These are phyloP conservation scores for Trebouxia gelatinosa DNA, from an alignment of 163 green algal genomes.

Conservation along the genomic window DNA sequence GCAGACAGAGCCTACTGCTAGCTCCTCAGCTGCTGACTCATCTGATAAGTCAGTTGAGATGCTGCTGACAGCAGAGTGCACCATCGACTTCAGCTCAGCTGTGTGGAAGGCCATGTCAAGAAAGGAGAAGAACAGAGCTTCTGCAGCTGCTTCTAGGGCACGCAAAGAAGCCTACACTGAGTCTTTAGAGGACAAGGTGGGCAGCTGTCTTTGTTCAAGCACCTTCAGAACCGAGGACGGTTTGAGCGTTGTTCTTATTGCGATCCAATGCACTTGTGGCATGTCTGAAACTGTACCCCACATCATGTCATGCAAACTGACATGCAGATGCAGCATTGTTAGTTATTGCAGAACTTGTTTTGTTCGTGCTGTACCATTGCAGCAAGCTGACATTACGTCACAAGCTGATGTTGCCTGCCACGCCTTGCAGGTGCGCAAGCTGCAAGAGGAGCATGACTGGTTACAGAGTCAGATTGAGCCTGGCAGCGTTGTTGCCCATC, in stretches of 20 bases:
- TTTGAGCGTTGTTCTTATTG: background rate
- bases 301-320: background rate
- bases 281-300: background rate
- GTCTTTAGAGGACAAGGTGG: constrained; percentile 32
- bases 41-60: no score
- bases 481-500: background rate
- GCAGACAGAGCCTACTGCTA: no score
- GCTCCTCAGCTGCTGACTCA: no score
- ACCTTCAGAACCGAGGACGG: background rate
- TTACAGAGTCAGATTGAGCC: constrained; percentile 29
- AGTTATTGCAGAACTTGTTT: background rate
- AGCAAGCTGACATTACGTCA: background rate
- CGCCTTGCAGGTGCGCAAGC: constrained; percentile 25
- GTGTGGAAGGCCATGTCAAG: constrained; percentile 29
- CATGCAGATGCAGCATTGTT: background rate
- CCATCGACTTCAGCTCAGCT: constrained; percentile 15
- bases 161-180: constrained; percentile 26
- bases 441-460: constrained; percentile 32
- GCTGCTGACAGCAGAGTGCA: no score
- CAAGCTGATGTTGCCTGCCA: background rate
- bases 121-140: constrained; percentile 39
- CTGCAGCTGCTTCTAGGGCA: constrained; percentile 31
- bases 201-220: background rate
- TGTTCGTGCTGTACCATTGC: background rate
- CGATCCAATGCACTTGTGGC: background rate